These are phyloP conservation scores for Hydnomerulius pinastri DNA, from an alignment of 768 basidiomycete species.

Conservation along the genomic window DNA sequence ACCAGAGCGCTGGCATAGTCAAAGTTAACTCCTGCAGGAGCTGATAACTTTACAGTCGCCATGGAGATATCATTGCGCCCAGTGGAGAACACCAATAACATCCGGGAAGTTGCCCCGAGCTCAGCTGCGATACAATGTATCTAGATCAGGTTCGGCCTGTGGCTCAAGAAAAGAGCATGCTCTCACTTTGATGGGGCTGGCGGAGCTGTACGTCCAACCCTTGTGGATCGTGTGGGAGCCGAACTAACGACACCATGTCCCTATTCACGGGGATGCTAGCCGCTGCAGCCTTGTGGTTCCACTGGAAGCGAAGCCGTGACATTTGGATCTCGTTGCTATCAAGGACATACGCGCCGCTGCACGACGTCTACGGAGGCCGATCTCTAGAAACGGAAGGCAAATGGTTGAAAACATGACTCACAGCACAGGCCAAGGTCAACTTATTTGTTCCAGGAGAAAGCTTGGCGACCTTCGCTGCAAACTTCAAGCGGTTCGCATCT, in stretches of 20 bases:
- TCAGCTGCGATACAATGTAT: conserved; percentile 49
- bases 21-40: conserved; percentile 56
- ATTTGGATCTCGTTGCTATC: conserved; percentile 69
- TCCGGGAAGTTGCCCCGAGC: conserved; percentile 56
- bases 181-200: conserved; percentile 48
- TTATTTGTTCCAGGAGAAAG: conserved; percentile 61
- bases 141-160: neutral
- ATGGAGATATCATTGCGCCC: conserved; percentile 67
- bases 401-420: conserved; percentile 39
- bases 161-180: conserved; percentile 18
- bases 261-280: conserved; percentile 23
- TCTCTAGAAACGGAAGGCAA: neutral
- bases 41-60: conserved; percentile 53
- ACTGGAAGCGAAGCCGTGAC: conserved; percentile 66
- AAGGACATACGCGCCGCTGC: conserved; percentile 66
- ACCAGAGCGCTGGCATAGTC: conserved; percentile 42
- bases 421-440: conserved; percentile 69
- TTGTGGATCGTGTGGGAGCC: conserved; percentile 60
- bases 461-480: conserved; percentile 40
- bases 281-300: conserved; percentile 46
- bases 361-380: conserved; percentile 48
- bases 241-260: conserved; percentile 47
- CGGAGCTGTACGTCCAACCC: conserved; percentile 65
- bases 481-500: conserved; percentile 64
- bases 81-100: conserved; percentile 60